These are phyloP conservation scores for Aspergillus awamori DNA, from an alignment of 2,329 filamentous ascomycete genomes.

Conservation along the genomic window DNA sequence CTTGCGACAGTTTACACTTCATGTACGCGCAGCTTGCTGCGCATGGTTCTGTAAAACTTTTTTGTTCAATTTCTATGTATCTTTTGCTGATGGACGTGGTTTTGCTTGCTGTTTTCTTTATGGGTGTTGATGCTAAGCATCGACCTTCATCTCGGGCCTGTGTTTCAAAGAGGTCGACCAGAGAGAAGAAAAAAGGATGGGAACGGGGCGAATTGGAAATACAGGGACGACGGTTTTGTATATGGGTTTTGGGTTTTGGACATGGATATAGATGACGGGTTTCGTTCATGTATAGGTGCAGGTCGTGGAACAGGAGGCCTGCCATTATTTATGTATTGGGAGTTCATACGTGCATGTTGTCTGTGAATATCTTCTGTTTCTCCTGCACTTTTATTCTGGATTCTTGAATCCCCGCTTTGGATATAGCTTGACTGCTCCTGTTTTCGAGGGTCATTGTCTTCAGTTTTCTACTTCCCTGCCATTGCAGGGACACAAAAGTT, in stretches of 20 bases:
- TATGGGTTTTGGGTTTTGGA: not conserved
- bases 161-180: not conserved
- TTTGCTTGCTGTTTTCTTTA: not conserved
- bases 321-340: slow-evolving; percentile 1
- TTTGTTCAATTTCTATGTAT: not conserved
- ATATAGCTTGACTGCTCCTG: not conserved
- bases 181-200: not conserved
- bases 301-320: slow-evolving; percentile 8
- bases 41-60: not conserved
- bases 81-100: not conserved
- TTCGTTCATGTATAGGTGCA: slow-evolving; percentile 10
- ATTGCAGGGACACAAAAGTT: not conserved
- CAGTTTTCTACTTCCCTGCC: too few species aligned
- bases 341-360: not conserved
- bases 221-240: not conserved
- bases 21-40: slow-evolving; percentile 4
- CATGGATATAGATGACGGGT: not conserved
- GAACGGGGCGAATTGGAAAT: not conserved
- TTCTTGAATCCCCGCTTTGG: not conserved
- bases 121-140: not conserved
- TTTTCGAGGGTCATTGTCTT: not conserved
- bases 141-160: not conserved
- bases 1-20: not conserved
- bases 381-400: not conserved
- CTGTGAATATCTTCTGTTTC: slow-evolving; percentile 2